A percentile compares a stretch with the other conserved stretches of the same genome.
These are phyloP conservation scores for Cyberlindnera americana DNA, from an alignment of 805 yeast species.

Conservation along the genomic window DNA sequence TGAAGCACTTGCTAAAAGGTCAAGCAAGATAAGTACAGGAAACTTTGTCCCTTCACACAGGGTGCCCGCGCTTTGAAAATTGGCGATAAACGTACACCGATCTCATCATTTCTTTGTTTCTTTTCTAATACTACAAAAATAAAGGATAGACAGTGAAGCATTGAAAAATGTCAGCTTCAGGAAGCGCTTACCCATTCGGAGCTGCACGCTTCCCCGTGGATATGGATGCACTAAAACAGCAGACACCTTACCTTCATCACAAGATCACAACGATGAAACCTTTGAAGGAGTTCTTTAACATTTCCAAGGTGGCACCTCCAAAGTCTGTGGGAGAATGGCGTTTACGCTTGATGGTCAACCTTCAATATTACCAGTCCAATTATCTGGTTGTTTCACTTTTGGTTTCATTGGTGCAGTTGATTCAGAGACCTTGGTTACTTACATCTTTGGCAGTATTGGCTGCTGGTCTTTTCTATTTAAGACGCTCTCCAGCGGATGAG, in stretches of 20 bases:
- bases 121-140: no score
- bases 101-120: no score
- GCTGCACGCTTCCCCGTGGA: slow-evolving; percentile 15
- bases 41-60: no score
- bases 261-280: slow-evolving; percentile 24
- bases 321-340: slow-evolving; percentile 14
- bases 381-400: slow-evolving; percentile 17
- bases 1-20: no score
- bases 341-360: slow-evolving; percentile 13
- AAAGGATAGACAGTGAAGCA: no score
- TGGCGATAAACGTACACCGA: no score
- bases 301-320: slow-evolving; percentile 14
- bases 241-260: slow-evolving; percentile 24
- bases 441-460: slow-evolving; percentile 9
- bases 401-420: slow-evolving; percentile 16
- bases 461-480: slow-evolving; percentile 11
- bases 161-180: slow-evolving; percentile 7
- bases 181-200: slow-evolving; percentile 12
- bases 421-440: slow-evolving; percentile 20
- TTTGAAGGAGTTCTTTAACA: slow-evolving; percentile 20
- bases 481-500: slow-evolving; percentile 11
- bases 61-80: no score
- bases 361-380: slow-evolving; percentile 24
- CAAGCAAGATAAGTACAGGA: no score
- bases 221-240: slow-evolving; percentile 16